These are phyloP conservation scores for Pseudozyma hubeiensis DNA, from an alignment of 1,284 basidiomycete species.

Conservation along the genomic window DNA sequence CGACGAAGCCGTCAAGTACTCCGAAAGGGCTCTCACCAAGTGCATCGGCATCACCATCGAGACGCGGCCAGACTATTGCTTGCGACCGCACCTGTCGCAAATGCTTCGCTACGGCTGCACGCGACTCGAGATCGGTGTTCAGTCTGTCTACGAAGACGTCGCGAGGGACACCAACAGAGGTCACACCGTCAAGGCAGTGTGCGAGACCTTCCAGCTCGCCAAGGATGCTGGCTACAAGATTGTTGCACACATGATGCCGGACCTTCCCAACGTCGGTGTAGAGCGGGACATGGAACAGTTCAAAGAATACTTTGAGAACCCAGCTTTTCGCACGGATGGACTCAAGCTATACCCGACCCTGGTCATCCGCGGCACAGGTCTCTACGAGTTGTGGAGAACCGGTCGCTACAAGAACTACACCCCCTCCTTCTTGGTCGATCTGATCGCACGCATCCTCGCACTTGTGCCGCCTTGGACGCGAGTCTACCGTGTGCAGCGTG, in stretches of 20 bases:
- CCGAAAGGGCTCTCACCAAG: slow-evolving; percentile 96
- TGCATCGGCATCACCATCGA: slow-evolving; percentile 99
- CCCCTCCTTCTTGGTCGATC: slow-evolving; percentile 95
- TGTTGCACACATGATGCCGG: slow-evolving; percentile 75
- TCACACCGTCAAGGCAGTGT: slow-evolving; percentile 96
- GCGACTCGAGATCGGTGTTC: slow-evolving; percentile 96
- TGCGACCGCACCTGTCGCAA: slow-evolving; percentile 95
- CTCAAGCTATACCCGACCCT: slow-evolving; percentile 98
- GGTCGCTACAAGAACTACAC: slow-evolving; percentile 99
- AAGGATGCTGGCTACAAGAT: slow-evolving; percentile 98
- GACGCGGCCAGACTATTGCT: slow-evolving; percentile 96
- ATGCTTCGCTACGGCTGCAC: slow-evolving; percentile 99
- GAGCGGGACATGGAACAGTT: slow-evolving; percentile 99
- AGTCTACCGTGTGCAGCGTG: slow-evolving; percentile 84
- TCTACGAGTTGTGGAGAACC: slow-evolving; percentile 96
- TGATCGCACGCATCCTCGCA: slow-evolving; percentile 94
- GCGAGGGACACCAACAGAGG: slow-evolving; percentile 94
- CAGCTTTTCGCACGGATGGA: slow-evolving; percentile 94
- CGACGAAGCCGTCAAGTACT: slow-evolving; percentile 98
- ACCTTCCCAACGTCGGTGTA: slow-evolving; percentile 92
- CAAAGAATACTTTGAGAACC: slow-evolving; percentile 98
- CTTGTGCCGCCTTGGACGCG: slow-evolving; percentile 98
- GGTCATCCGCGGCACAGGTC: slow-evolving; percentile 95
- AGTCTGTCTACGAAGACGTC: slow-evolving; percentile 99
- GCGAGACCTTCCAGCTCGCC: slow-evolving; percentile 96